These are phyloP conservation scores for Tolypocladium inflatum DNA, from an alignment of 2,329 filamentous ascomycete species.

Conservation along the genomic window DNA sequence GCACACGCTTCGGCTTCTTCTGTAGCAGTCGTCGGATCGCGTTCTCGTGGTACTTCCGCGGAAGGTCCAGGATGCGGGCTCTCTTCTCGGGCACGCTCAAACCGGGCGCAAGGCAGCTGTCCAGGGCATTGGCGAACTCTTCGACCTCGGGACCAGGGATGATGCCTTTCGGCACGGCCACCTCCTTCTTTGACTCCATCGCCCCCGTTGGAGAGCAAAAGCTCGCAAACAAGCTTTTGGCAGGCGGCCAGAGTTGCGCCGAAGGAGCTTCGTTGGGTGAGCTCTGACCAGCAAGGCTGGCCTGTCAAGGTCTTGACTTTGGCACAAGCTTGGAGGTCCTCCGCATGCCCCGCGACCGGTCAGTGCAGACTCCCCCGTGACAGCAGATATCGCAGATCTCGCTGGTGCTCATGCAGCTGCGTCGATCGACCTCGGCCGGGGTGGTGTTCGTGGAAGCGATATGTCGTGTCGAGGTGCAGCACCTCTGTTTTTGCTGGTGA, in stretches of 20 bases:
- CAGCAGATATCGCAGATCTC: neutral
- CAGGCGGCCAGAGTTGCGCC: neutral
- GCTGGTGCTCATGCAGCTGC: neutral
- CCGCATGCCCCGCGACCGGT: neutral
- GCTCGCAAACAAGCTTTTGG: neutral
- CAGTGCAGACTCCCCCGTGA: neutral
- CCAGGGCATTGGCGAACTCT: constrained; percentile 72
- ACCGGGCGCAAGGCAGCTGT: constrained; percentile 55
- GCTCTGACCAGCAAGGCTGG: neutral
- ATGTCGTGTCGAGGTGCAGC: neutral
- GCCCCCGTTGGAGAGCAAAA: neutral
- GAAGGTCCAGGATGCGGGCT: constrained; percentile 57
- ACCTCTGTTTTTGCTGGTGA: constrained; percentile 7
- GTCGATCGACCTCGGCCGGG: neutral
- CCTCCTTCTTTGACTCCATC: constrained; percentile 17
- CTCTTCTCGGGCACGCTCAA: constrained; percentile 44
- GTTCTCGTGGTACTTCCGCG: constrained; percentile 47
- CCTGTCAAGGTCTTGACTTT: neutral
- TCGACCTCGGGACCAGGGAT: constrained; percentile 74
- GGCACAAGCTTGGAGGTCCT: neutral
- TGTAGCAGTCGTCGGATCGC: constrained; percentile 26
- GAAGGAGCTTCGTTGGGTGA: neutral
- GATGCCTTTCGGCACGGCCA: constrained; percentile 24
- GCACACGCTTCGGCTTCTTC: constrained; percentile 16
- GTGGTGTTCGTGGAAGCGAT: neutral